phyloP scores from a whole-genome alignment of 805 yeast genomes.

The Candida vartiovaarae region DNA sequence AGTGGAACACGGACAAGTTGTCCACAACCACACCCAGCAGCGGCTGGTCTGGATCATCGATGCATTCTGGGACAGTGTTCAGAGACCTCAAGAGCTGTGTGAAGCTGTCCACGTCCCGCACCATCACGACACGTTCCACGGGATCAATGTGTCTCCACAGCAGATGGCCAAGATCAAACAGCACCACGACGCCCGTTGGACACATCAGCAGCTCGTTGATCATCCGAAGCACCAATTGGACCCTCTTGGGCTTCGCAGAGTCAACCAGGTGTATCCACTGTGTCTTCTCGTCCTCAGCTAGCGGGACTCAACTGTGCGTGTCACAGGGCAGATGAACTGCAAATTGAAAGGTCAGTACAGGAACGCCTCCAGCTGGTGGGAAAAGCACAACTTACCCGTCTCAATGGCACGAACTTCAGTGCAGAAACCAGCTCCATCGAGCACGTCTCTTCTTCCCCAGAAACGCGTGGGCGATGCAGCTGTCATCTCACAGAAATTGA shows the following conservation, averaged over 20 bases:
- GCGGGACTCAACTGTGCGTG: neutral
- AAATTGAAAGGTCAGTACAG: neutral
- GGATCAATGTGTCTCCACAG: no score
- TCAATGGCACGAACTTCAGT: slow-evolving; percentile 1
- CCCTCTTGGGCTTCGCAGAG: neutral
- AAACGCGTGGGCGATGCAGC: neutral
- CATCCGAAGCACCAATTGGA: neutral
- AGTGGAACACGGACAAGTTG: slow-evolving; percentile 6
- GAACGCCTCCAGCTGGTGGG: no score
- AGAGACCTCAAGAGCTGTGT: neutral
- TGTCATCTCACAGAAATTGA: no score
- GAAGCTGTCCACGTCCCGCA: slow-evolving; percentile 2
- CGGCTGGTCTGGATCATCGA: neutral
- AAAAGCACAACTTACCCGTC: neutral
- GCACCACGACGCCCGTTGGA: neutral
- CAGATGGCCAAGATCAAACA: slow-evolving; percentile 8
- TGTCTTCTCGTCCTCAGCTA: neutral
- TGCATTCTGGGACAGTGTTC: neutral
- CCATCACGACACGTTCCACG: no score
- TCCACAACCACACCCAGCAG: slow-evolving; percentile 4
- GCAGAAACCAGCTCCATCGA: neutral
- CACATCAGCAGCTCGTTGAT: neutral
- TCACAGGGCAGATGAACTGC: slow-evolving; percentile 1
- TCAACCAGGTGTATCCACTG: neutral
- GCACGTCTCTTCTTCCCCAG: neutral